Evolutionary conservation across 2,329 filamentous ascomycete genomes (phyloP), one percentile per base, ranked within the genome.

Genomic region (Beauveria sp.): DNA sequence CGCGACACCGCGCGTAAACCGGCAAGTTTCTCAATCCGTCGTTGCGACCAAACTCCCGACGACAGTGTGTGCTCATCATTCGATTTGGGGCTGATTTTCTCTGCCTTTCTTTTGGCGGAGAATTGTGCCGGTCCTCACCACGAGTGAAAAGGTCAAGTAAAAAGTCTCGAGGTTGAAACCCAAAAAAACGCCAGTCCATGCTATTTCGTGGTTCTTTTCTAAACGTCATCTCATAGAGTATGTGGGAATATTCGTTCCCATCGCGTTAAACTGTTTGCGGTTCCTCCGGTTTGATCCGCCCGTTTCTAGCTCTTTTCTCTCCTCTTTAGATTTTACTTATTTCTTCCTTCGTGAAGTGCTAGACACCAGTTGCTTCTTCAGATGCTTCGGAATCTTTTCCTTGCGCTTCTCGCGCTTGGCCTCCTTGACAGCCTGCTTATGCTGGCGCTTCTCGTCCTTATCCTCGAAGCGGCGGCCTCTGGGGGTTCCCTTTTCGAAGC

Each of bases 381-480:
- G 67, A 72, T 96, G 87, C 77, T 99, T 99, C 0, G 95, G 93
- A 77, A 99, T 96, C 80, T 99, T 99, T 4, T 90, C 89, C 74
- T 93, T 91, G 64, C 95, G 81, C 79, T 96, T 92, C 74, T 97
- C 93, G 42, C 91, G 87, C 79, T 96, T 97, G 70, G 93, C 93
- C 70, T 97, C 93, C 77, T 98, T 99, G 67, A 97, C 89, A 1
- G 89, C 88, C 72, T 86, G 84, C 74, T 99, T 99, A 74, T 97
- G 95, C 66, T 74, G 72, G 78, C 82, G 61, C 74, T 97, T 98
- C 63, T 85, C 85, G 14, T 96, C 91, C 76, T 97, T 97, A 69
- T 97, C 91, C 72, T 95, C 88, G 69, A 96, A 93, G 64, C 89
- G 85, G 74, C 91, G 92, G 1, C 93, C 93, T 40, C 92, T 80